A percentile compares a stretch with the other conserved stretches of the same genome.
These are phyloP conservation scores for Podaxis sp. DNA, from an alignment of 768 basidiomycete genomes.

Conservation along the genomic window DNA sequence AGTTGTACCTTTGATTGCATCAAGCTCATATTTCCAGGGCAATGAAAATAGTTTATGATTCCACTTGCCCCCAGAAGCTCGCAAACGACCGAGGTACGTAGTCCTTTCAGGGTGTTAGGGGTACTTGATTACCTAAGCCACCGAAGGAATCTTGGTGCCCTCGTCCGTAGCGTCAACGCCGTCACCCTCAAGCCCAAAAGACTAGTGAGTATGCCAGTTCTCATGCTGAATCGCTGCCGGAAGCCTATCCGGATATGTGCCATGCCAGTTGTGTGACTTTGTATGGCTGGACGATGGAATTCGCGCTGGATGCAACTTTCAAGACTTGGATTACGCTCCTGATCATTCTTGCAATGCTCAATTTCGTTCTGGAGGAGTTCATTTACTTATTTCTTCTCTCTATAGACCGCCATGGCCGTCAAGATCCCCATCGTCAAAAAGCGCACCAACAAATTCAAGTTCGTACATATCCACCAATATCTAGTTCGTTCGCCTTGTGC, in stretches of 20 bases:
- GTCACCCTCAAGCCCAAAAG: constrained; percentile 52
- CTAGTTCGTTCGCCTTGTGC: background rate
- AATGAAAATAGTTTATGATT: too few species aligned
- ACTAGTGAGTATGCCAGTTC: constrained; percentile 47
- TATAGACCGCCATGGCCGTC: constrained; percentile 49
- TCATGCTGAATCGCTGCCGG: constrained; percentile 19
- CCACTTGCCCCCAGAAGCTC: too few species aligned
- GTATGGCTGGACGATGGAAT: constrained; percentile 17
- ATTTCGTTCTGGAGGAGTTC: constrained; percentile 17
- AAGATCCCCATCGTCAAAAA: constrained; percentile 80
- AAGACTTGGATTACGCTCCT: constrained; percentile 28
- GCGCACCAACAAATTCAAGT: constrained; percentile 98
- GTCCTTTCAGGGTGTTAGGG: constrained; percentile 1
- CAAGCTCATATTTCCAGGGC: background rate
- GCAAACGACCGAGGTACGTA: background rate
- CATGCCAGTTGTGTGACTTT: constrained; percentile 17
- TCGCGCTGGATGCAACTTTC: constrained; percentile 36
- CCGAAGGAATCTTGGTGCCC: constrained; percentile 15
- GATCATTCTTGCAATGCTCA: constrained; percentile 14
- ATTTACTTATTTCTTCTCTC: constrained; percentile 18
- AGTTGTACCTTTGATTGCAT: background rate
- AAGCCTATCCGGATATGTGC: constrained; percentile 15
- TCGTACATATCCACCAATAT: constrained; percentile 27
- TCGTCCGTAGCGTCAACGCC: constrained; percentile 34
- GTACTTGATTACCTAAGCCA: constrained; percentile 30